These are phyloP conservation scores for Aspergillus carbonarius DNA, from an alignment of 2,329 filamentous ascomycete species.

Conservation along the genomic window DNA sequence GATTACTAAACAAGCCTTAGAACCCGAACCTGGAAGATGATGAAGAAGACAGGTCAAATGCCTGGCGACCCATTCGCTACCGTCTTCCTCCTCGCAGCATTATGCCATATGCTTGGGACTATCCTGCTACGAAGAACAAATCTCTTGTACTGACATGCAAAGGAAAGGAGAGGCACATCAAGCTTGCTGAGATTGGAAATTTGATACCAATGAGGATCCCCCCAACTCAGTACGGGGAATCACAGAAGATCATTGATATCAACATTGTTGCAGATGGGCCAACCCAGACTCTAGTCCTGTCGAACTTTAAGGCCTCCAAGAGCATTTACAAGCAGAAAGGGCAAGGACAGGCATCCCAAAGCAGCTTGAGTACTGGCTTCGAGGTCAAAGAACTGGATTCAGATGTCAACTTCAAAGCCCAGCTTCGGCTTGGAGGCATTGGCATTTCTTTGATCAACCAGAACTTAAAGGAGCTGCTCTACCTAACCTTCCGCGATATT, in stretches of 20 bases:
- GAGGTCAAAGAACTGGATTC: conserved; percentile 93
- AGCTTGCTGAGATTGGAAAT: conserved; percentile 94
- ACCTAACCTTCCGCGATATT: conserved; percentile 88
- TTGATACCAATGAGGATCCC: conserved; percentile 90
- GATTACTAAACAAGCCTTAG: conserved; percentile 16
- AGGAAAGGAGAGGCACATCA: conserved; percentile 84
- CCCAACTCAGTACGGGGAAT: conserved; percentile 58
- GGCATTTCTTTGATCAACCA: conserved; percentile 92
- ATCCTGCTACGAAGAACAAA: conserved; percentile 93
- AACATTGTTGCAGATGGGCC: conserved; percentile 95
- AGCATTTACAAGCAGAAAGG: conserved; percentile 77
- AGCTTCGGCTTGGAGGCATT: conserved; percentile 83
- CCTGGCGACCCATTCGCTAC: conserved; percentile 91
- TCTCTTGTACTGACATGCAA: conserved; percentile 81
- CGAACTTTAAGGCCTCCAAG: conserved; percentile 89
- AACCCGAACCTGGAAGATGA: conserved; percentile 92
- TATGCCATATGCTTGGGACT: conserved; percentile 99
- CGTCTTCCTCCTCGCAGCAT: conserved; percentile 90
- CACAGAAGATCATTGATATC: conserved; percentile 89
- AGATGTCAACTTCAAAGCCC: conserved; percentile 82
- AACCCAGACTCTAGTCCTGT: conserved; percentile 89
- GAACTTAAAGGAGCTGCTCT: conserved; percentile 87
- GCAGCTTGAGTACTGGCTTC: conserved; percentile 68
- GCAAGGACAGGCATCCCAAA: conserved; percentile 55
- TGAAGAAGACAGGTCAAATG: conserved; percentile 71